Base-by-base conservation (phyloP, 371 early-diverging fungal genomes). In the Umbelopsis sp. region DNA sequence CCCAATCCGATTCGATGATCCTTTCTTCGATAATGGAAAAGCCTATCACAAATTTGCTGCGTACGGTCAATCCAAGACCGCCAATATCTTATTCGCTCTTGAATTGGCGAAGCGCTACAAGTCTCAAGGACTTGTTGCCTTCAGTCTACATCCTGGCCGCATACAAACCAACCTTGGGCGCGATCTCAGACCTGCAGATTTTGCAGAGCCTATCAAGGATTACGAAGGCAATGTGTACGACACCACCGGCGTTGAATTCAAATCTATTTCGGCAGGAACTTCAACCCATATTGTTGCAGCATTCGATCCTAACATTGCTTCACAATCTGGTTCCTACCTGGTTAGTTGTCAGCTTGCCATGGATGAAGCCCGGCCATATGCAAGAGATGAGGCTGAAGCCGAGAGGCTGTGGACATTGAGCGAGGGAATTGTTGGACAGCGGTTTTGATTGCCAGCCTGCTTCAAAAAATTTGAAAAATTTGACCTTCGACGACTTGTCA, bases 111-210 rank as follows among this genome's bases (percentile, higher is more conserved):
- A 70, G 22, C 38, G 44, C 41, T 65, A 69, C 65, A 24, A 29
- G 11, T 10, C 6, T 25, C 20, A 63, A 14, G 74, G 74, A 4
- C 63, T 76, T 20, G 48, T 65, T 16, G 68, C 67, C n/a, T 66
- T 46, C 32, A 67, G 70, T 18, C 65, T 76, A 3, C 76, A 76
- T 46, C 76, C 76, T n/a, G 76, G 72, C 18, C 14, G 48, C 16
- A 48, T 48, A 2, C 11, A 48, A 10, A 48, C 48, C 11, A 48
- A 48, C 18, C 48, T 48, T 48, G 48, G 18, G 7, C 48, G 48
- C 16, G 48, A 48, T 20, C 14, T 48, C 7, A 48, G 18, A 16
- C 48, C 16, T 48, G 48, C 8, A 7, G 48, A 48, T 5, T 48
- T 48, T 20, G 11, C 16, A 4, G 48, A 20, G 6, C n/a, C 20